A percentile compares a stretch with the other conserved stretches of the same genome.
These are phyloP conservation scores for Ophiocordyceps camponoti-saundersi DNA, from an alignment of 2,329 filamentous ascomycete species.

Conservation along the genomic window DNA sequence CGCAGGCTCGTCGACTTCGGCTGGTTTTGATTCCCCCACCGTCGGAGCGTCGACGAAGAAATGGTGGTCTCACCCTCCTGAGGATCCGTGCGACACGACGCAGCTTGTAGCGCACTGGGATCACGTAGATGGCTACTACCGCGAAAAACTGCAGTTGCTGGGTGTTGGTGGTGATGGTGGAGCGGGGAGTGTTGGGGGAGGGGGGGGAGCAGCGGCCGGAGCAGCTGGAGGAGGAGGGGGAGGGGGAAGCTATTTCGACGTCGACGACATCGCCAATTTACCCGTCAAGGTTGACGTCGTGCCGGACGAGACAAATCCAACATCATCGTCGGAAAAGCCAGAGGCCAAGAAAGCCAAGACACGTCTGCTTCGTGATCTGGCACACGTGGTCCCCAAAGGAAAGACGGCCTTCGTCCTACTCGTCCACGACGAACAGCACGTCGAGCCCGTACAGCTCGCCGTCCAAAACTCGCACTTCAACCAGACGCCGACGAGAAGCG, in stretches of 20 bases:
- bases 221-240: no score
- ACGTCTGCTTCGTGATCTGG: constrained; percentile 37
- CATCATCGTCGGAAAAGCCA: neutral
- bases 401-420: constrained; percentile 23
- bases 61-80: constrained; percentile 5
- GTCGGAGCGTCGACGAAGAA: neutral
- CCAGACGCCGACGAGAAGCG: constrained; percentile 40
- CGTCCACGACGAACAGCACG: constrained; percentile 23
- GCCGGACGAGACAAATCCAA: constrained; percentile 10
- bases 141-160: constrained; percentile 22
- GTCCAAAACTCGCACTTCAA: constrained; percentile 37
- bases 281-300: constrained; percentile 19
- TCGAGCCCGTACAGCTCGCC: constrained; percentile 38
- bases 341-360: constrained; percentile 3
- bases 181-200: no score
- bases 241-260: constrained; percentile 36
- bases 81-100: constrained; percentile 30
- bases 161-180: constrained; percentile 6
- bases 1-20: neutral
- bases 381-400: constrained; percentile 31
- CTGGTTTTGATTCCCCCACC: neutral
- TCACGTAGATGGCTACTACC: constrained; percentile 24
- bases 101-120: constrained; percentile 27
- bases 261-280: constrained; percentile 23
- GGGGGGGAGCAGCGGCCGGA: no score